Base-by-base conservation (phyloP, 176 grass and related monocot species). In the Oryza meridionalis region DNA sequence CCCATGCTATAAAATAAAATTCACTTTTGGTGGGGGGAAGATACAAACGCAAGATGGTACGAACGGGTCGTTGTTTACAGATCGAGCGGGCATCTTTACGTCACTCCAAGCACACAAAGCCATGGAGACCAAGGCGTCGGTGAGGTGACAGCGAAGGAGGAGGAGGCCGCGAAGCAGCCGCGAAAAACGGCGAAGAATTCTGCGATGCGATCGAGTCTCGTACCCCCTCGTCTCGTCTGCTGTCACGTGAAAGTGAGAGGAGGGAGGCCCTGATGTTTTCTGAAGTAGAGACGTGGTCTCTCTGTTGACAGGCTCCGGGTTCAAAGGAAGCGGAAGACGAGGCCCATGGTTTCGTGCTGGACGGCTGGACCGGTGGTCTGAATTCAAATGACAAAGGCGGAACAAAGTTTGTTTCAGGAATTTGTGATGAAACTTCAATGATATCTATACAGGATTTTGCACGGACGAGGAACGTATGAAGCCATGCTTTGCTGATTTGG, bases 151-250 rank as follows among this genome's bases (percentile, higher is more conserved):
- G 58, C 68, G 68, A 19, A 25, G 37, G 24, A 17, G 5, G n/a
- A 25, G 37, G 24, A 26, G 19, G 86, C 44, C 24, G 75, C 59
- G 81, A 84, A 68, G 75, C 81, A 73, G 69, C 77, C 24, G 43
- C 29, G 84, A 68, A 86, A 49, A 47, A 80, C 29, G 69, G 58
- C 29, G 9, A 45, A 45, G 35, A 53, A 24, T 44, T 24, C 37
- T 61, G 62, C 68, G 67, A 38, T 25, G 12, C 3, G 29, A 25
- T 37, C 76, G 8, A 19, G 70, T 32, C 51, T 3, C 10, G 51
- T 58, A 17, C 55, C 22, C 22, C 22, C 51, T 3, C 10, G 51
- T 61, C 55, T 22, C 21, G 55, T 22, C 19, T 22, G 55, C 21
- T 12, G 38, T 79, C 26, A 50, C 64, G 35, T 69, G 78, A 61